phyloP scores from a whole-genome alignment of 352 stramenopile species.

The Pythium insidiosum region DNA sequence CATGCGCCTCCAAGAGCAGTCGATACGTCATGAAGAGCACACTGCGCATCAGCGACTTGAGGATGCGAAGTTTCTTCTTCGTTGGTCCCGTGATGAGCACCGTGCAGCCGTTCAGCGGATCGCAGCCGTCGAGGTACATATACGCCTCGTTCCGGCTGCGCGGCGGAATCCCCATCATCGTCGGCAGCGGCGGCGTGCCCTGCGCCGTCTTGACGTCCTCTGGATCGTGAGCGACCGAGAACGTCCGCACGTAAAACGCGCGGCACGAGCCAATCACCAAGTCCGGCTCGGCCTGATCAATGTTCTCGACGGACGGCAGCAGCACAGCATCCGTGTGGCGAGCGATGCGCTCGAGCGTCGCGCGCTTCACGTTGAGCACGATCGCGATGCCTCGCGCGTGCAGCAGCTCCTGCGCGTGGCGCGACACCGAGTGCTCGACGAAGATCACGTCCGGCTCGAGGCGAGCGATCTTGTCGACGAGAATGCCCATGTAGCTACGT shows the following conservation, averaged over 20 bases:
- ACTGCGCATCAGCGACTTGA: constrained; percentile 89
- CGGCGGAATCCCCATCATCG: constrained; percentile 7
- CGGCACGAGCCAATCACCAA: constrained; percentile 58
- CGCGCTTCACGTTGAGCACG: constrained; percentile 92
- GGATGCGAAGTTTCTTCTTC: constrained; percentile 81
- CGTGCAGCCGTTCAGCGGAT: constrained; percentile 91
- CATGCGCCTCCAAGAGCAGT: constrained; percentile 92
- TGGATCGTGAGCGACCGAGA: constrained; percentile 37
- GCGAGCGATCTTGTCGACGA: constrained; percentile 94
- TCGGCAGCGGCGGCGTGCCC: constrained; percentile 7
- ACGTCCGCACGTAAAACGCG: constrained; percentile 59
- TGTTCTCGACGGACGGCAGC: constrained; percentile 90
- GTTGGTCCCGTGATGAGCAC: constrained; percentile 89
- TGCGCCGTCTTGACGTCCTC: not conserved
- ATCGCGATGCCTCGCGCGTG: constrained; percentile 87
- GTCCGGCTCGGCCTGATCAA: constrained; percentile 47
- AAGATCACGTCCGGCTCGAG: constrained; percentile 95
- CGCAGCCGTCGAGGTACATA: constrained; percentile 93
- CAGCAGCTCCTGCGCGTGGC: constrained; percentile 91
- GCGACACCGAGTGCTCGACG: constrained; percentile 84
- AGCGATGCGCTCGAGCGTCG: constrained; percentile 89
- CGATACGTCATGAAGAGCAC: constrained; percentile 94
- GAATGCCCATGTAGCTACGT: constrained; percentile 95
- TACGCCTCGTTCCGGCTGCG: constrained; percentile 79
- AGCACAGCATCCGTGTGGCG: constrained; percentile 91